Percentiles rank a stretch among this genome's conserved stretches.
Evolutionary conservation across 495 filamentous ascomycete genomes (phyloP).

Genomic region (Aspergillus cristatus): DNA sequence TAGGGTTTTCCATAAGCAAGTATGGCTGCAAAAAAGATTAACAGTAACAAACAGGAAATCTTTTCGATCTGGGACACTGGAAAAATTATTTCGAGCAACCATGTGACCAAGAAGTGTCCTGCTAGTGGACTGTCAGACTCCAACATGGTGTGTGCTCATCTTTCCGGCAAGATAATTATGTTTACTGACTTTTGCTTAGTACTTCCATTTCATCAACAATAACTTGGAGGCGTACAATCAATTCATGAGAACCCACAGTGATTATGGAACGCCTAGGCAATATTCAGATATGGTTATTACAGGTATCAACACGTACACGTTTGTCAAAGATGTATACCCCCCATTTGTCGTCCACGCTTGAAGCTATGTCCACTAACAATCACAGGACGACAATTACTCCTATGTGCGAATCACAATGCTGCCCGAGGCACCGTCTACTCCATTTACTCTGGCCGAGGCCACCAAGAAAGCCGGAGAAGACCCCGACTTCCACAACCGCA

Average conservation of each 20-base stretch:
- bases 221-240: neutral
- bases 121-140: neutral
- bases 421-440: neutral
- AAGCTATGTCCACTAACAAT: neutral
- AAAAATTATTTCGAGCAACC: neutral
- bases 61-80: neutral
- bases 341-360: neutral
- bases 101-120: neutral
- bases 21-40: no score
- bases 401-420: neutral
- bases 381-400: neutral
- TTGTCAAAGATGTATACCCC: neutral
- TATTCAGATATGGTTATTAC: neutral
- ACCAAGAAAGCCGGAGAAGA: constrained; percentile 38
- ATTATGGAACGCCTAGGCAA: neutral
- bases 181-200: no score
- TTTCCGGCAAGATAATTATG: no score
- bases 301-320: neutral
- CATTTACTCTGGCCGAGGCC: constrained; percentile 29
- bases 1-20: no score
- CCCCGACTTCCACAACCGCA: constrained; percentile 20
- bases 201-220: neutral
- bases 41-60: neutral
- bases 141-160: neutral
- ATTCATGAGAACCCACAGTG: neutral